Evolutionary conservation across 2,329 filamentous ascomycete species (phyloP).

Genomic region (Phyllosticta paracitricarpa): DNA sequence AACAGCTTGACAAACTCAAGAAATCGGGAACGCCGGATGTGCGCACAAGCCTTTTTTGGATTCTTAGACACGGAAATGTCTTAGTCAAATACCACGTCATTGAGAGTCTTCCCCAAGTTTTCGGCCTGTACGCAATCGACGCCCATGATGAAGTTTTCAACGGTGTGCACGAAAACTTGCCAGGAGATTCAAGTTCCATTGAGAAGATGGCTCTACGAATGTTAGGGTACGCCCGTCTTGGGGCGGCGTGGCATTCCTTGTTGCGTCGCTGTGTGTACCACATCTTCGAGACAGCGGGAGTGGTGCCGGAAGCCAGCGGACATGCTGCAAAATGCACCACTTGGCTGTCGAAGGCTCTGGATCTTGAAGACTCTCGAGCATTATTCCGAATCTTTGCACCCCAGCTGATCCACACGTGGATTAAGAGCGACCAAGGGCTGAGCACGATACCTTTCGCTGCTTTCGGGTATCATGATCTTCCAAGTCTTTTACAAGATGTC

Average conservation of each 20-base stretch:
- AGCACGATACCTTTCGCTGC: conserved; percentile 67
- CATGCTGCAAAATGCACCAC: conserved; percentile 66
- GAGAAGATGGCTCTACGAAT: conserved; percentile 84
- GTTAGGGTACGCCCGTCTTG: conserved; percentile 64
- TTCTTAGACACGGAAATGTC: conserved; percentile 58
- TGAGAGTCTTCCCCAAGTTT: conserved; percentile 59
- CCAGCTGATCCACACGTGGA: conserved; percentile 87
- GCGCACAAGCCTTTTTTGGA: conserved; percentile 62
- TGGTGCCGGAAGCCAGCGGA: conserved; percentile 51
- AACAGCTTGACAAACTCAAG: too few species aligned
- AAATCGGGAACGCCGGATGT: conserved; percentile 50
- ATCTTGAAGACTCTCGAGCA: conserved; percentile 54
- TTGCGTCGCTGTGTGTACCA: conserved; percentile 82
- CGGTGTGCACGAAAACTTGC: conserved; percentile 73
- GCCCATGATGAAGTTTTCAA: conserved; percentile 76
- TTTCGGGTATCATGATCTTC: conserved; percentile 65
- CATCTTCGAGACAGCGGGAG: conserved; percentile 82
- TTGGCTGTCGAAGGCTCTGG: conserved; percentile 55
- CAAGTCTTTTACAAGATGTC: conserved; percentile 58
- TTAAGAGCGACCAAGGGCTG: conserved; percentile 47
- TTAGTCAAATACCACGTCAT: conserved; percentile 68
- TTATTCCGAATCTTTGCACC: conserved; percentile 79
- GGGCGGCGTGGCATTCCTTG: conserved; percentile 75
- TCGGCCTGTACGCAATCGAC: conserved; percentile 71
- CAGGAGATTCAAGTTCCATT: conserved; percentile 56